Base-by-base conservation (phyloP, 2,329 filamentous ascomycete genomes). In the Aspergillus japonicus region DNA sequence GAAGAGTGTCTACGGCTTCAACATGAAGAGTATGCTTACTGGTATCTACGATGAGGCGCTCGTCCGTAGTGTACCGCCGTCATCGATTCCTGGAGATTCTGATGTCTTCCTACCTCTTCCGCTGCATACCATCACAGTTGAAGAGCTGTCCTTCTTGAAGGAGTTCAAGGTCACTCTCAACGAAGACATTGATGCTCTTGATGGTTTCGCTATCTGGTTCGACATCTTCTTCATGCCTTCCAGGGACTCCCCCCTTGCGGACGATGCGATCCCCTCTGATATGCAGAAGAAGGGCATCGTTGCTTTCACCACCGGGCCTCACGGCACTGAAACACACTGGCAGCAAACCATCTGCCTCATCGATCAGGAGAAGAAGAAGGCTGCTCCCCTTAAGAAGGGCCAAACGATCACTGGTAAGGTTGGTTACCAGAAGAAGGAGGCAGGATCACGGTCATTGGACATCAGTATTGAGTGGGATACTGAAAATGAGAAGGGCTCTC, bases 1-100 rank as follows among this genome's bases (percentile, higher is more conserved):
- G 94, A 85, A 89, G 64, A 87, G 95, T 69, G 90, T 98, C 5
- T 97, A 98, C 75, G 94, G 93, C 53, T 98, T 98, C 77, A 88
- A 96, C 72, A 96, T 97, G 90, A 87, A 85, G 68, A 87, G 90
- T 64, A 97, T 98, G 94, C 88, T 92, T 70, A 83, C 87, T 50
- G 88, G 88, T 44, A 91, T 94, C 60, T 87, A 89, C 69, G 87
- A 94, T 62, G 92, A 96, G 69, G 88, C 88, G n/a, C 83, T 93
- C 60, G 85, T 96, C 60, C 85, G 92, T 60, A 82, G 88, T 62
- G 87, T 92, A 77, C 80, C 82, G 59, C 80, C 82, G 35, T 82
- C 83, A 6, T 82, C 85, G 33, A 78, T 80, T n/a, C 72, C 73
- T n/a, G 76, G 79, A 16, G 79, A 80, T 19, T 83, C 85, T 6